Base-by-base conservation (phyloP, 2,329 filamentous ascomycete species). In the Stemphylium lycopersici region DNA sequence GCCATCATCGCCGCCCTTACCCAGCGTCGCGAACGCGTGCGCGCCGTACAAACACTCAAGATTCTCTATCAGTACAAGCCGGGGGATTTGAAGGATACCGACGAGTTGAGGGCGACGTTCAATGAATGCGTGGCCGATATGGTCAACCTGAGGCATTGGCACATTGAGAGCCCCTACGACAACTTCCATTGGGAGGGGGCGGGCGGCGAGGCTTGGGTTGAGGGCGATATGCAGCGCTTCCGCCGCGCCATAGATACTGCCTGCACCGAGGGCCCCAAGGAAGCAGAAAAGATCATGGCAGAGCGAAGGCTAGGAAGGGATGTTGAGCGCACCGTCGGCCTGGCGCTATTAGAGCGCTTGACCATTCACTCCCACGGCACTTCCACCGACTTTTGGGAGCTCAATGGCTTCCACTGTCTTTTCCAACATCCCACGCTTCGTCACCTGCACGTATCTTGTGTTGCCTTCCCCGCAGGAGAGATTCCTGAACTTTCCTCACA, bases 141-240 rank as follows among this genome's bases (percentile, higher is more conserved):
- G 69, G 63, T 65, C 43, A 64, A 61, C 20, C 52, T 75, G 46
- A 56, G 63, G 24, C 57, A 70, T 6, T 74, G 68, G 69, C 61
- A 71, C 43, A 60, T 75, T 3, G 73, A 75, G 52, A 72, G 68
- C 45, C 72, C 72, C 2, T 75, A 67, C 43, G 70, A 74, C 47
- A 74, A 73, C 45, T 69, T 67, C 46, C 58, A 71, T 29, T 71
- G 69, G 68, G 58, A 63, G n/a, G 42, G 55, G 2, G 53, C 51
- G 12, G 68, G 66, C 24, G 67, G 65, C 10, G 42, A 65, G 11
- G 63, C 65, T 40, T 75, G 72, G 72, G 69, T 74, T 5, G 51
- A 65, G 29, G 41, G 58, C 12, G 71, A 75, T 24, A 73, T 75
- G 71, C 64, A 68, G 47, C 53, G 57, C n/a, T 74, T 74, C 50